Evolutionary conservation across 2,329 filamentous ascomycete genomes (phyloP), one percentile per base, ranked within the genome.

Genomic region (Monilinia fructicola): DNA sequence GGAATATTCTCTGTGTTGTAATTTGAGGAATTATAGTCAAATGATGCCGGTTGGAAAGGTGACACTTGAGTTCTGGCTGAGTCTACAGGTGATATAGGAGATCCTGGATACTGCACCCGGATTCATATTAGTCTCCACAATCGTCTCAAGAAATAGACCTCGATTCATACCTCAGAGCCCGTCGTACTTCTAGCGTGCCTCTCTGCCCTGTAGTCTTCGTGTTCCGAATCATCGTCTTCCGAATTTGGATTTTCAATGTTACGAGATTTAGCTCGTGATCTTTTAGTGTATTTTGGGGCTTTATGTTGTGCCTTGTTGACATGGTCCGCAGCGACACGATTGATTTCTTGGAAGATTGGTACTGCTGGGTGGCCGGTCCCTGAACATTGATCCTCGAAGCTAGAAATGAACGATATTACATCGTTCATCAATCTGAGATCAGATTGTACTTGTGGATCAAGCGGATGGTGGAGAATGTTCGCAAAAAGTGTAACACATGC

Each of bases 391-490:
- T 42, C 21, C 52, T 59, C 42, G 12, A 65, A 65, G n/a, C 31
- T 53, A 35, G 44, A 59, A 16, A 65, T 23, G 42, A 71, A 71
- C 11, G 59, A 62, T 35, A 61, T 67, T 40, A 98, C 93, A 14
- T 92, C 83, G 71, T 88, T 91, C 92, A 98, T 97, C 26, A 97
- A 80, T 71, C 90, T 89, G 28, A 94, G 86, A 76, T 98, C 94
- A 1, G 92, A 91, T 64, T 91, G 87, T 38, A 93, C 93, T 55
- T 92, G 85, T 1, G 89, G 86, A 74, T 97, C 94, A 65, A 93
- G 85, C 0, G 94, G 95, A 72, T 97, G 97, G 75, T 97, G 93
- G 0, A 98, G 80, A 54, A 97, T 95, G 75, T 97, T 97, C 67
- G 93, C 92, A 75, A 98, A 97, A 0, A 98, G 81, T 0, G 93